Evolutionary conservation across 352 stramenopile genomes (phyloP).

Genomic region (Globisporangium emineosum): DNA sequence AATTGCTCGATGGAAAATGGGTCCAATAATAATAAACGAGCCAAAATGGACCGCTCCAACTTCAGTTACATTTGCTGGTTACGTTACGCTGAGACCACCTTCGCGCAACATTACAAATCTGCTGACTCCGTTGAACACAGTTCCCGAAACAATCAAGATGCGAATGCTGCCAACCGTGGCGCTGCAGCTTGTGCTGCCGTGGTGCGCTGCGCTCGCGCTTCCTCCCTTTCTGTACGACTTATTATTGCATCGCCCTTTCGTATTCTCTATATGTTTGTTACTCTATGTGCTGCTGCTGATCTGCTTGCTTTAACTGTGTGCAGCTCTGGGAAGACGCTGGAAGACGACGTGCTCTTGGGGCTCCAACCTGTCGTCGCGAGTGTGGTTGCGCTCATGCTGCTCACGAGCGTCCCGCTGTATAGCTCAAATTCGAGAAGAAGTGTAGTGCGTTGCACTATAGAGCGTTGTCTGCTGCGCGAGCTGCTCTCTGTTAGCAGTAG

Average conservation of each 20-base stretch:
- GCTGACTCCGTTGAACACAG: too few species aligned
- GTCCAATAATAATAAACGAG: not conserved
- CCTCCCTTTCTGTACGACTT: slow-evolving; percentile 29
- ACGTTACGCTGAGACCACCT: not conserved
- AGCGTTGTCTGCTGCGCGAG: not conserved
- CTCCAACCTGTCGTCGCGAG: slow-evolving; percentile 38
- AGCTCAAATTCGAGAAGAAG: not conserved
- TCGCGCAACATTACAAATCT: not conserved
- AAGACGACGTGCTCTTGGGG: slow-evolving; percentile 42
- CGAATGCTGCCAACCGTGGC: slow-evolving; percentile 5
- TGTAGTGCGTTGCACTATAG: not conserved
- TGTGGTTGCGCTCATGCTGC: slow-evolving; percentile 29
- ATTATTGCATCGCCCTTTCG: not conserved
- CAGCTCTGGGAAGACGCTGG: slow-evolving; percentile 34
- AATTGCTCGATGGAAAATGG: not conserved
- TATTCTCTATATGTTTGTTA: not conserved
- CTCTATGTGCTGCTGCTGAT: not conserved
- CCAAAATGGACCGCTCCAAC: not conserved
- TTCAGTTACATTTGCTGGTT: not conserved
- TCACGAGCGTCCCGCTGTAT: slow-evolving; percentile 30
- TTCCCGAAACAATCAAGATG: not conserved
- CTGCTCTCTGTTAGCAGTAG: not conserved
- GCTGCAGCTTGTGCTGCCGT: slow-evolving; percentile 27
- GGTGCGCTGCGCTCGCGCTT: slow-evolving; percentile 14
- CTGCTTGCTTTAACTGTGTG: not conserved